phyloP scores from a whole-genome alignment of 768 basidiomycete species.

The Rhodotorula diobovata region DNA sequence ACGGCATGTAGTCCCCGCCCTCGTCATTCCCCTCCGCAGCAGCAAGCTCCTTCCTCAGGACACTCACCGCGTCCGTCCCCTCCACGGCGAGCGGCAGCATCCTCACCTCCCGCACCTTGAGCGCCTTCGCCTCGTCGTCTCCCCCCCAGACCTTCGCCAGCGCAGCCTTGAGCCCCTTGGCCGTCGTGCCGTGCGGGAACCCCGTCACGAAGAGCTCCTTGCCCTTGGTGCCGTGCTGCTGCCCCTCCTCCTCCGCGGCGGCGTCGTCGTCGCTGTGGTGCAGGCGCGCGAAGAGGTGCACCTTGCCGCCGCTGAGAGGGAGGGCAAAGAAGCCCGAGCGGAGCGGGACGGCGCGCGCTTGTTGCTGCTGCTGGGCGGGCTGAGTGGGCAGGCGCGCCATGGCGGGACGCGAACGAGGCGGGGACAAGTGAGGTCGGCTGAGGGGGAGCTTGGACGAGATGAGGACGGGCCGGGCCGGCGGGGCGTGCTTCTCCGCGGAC shows the following conservation, averaged over 20 bases:
- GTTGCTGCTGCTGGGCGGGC: background rate
- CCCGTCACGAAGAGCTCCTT: constrained; percentile 32
- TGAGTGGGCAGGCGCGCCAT: constrained; percentile 20
- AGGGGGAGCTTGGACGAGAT: background rate
- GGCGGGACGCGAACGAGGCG: background rate
- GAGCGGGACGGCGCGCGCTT: background rate
- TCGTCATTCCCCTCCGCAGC: background rate
- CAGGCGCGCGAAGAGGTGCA: constrained; percentile 21
- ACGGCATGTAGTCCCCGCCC: background rate
- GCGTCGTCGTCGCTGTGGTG: constrained; percentile 18
- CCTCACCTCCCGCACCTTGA: background rate
- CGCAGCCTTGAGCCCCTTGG: constrained; percentile 15
- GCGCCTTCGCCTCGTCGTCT: background rate
- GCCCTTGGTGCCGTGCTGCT: too few species aligned
- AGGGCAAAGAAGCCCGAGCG: constrained; percentile 33
- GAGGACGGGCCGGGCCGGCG: background rate
- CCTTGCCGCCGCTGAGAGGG: constrained; percentile 7
- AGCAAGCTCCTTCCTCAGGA: background rate
- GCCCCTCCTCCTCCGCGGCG: background rate
- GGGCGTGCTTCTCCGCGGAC: too few species aligned
- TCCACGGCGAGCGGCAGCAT: background rate
- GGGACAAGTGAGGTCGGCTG: background rate
- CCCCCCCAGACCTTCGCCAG: constrained; percentile 14
- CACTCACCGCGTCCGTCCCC: constrained; percentile 1
- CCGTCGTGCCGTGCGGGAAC: constrained; percentile 15